Evolutionary conservation across 1,284 basidiomycete genomes (phyloP).

Genomic region (Sanghuangporus baumii): DNA sequence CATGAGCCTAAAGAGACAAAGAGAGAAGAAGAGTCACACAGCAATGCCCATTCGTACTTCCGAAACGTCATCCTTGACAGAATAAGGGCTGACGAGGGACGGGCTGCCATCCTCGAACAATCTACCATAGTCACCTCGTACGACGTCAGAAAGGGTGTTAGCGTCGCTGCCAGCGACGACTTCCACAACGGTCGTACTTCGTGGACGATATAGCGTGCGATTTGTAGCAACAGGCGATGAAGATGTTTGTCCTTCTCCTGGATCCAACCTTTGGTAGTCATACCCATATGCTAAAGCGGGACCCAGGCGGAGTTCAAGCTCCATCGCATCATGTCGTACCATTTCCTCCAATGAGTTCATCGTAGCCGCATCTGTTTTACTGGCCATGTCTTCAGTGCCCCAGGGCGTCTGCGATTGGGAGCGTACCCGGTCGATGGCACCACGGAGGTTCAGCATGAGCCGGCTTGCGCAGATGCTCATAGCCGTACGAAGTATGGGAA

Average conservation of each 20-base stretch:
- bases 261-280: background rate
- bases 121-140: background rate
- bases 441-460: slow-evolving; percentile 16
- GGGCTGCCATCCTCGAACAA: background rate
- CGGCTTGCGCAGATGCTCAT: slow-evolving; percentile 13
- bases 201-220: background rate
- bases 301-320: background rate
- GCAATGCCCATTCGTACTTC: background rate
- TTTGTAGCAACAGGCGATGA: background rate
- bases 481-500: slow-evolving; percentile 4
- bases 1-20: background rate
- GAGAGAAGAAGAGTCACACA: background rate
- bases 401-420: background rate
- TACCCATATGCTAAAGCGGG: background rate
- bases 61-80: background rate
- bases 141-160: background rate
- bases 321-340: background rate
- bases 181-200: background rate
- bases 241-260: too few relatives aligned
- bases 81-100: background rate
- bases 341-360: background rate
- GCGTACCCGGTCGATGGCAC: slow-evolving; percentile 2
- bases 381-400: background rate
- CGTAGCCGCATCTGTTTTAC: background rate
- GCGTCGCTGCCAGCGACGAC: background rate